Evolutionary conservation across 768 basidiomycete genomes (phyloP).

Genomic region (Pulveroboletus sp.): DNA sequence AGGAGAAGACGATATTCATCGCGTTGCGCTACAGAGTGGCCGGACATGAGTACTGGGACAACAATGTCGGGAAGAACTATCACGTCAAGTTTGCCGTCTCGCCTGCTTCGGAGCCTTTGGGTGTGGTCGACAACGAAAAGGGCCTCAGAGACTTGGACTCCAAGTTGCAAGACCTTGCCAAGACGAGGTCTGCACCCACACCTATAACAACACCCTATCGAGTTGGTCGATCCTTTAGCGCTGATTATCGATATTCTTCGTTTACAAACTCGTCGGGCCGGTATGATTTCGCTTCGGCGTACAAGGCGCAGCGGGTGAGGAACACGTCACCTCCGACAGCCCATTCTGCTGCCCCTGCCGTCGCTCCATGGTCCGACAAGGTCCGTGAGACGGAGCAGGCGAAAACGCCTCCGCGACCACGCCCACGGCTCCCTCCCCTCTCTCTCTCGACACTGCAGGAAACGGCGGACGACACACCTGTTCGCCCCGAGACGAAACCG

Average conservation of each 20-base stretch:
- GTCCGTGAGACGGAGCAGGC: neutral
- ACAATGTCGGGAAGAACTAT: constrained; percentile 79
- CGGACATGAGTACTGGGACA: constrained; percentile 89
- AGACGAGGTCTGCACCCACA: constrained; percentile 24
- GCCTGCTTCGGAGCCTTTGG: constrained; percentile 23
- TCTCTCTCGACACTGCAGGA: constrained; percentile 26
- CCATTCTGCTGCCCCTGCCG: constrained; percentile 26
- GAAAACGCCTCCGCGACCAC: neutral
- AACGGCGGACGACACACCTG: constrained; percentile 1
- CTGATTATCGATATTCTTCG: constrained; percentile 18
- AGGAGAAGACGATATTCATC: constrained; percentile 78
- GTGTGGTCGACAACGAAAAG: constrained; percentile 36
- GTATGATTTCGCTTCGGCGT: constrained; percentile 55
- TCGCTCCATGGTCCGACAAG: constrained; percentile 38
- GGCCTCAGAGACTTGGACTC: constrained; percentile 59
- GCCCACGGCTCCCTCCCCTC: neutral
- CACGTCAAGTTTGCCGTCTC: constrained; percentile 55
- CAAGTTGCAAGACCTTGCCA: constrained; percentile 64
- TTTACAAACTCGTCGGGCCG: constrained; percentile 43
- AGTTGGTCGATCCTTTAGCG: constrained; percentile 27
- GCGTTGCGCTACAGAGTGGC: constrained; percentile 70
- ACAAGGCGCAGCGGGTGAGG: constrained; percentile 37
- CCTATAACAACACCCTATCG: constrained; percentile 11
- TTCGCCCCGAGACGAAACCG: constrained; percentile 12
- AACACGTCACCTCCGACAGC: neutral